phyloP scores from a whole-genome alignment of 768 basidiomycete species.

The Leccinum imitatum region DNA sequence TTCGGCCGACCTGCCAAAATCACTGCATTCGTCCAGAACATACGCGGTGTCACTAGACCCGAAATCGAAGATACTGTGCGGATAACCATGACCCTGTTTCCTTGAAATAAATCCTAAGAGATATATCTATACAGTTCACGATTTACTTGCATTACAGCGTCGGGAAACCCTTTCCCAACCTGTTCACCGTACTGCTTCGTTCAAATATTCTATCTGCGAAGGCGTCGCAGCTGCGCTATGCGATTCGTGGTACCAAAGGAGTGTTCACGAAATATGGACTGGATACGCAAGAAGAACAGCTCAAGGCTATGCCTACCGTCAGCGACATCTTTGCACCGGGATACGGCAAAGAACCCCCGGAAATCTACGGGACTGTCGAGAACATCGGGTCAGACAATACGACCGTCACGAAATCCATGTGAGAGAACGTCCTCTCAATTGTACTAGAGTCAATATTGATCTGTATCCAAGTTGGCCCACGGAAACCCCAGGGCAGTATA shows the following conservation, averaged over 20 bases:
- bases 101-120: neutral
- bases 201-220: conserved; percentile 69
- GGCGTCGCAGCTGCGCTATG: conserved; percentile 65
- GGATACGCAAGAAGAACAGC: conserved; percentile 78
- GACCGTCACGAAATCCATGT: conserved; percentile 32
- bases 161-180: conserved; percentile 42
- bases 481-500: conserved; percentile 55
- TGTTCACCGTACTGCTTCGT: conserved; percentile 65
- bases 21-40: conserved; percentile 69
- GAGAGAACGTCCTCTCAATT: conserved; percentile 29
- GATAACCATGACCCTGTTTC: neutral
- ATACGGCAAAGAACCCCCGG: conserved; percentile 64
- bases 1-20: conserved; percentile 73
- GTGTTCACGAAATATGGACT: conserved; percentile 74
- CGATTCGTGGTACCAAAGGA: conserved; percentile 69
- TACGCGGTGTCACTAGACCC: conserved; percentile 61
- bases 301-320: conserved; percentile 54
- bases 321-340: conserved; percentile 41
- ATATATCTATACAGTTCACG: conserved; percentile 41
- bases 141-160: conserved; percentile 51
- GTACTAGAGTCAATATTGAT: conserved; percentile 10
- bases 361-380: conserved; percentile 62
- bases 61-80: conserved; percentile 68
- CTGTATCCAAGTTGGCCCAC: conserved; percentile 58
- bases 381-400: conserved; percentile 47